phyloP scores from a whole-genome alignment of 1,284 basidiomycete species.

The Somion occarium region DNA sequence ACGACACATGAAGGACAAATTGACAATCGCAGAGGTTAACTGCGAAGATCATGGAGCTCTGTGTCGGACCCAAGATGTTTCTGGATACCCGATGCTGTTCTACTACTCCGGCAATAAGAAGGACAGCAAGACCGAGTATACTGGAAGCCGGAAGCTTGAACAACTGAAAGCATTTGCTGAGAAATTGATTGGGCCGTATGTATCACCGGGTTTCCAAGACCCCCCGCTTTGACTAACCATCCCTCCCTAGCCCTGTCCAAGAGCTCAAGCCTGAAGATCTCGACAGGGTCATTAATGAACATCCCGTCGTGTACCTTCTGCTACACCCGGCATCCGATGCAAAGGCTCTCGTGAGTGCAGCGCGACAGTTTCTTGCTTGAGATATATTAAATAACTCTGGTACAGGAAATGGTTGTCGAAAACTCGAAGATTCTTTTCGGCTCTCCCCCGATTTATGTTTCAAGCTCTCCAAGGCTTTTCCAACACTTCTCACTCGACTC shows the following conservation, averaged over 20 bases:
- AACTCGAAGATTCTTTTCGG: slow-evolving; percentile 60
- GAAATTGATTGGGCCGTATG: slow-evolving; percentile 41
- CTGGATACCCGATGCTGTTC: slow-evolving; percentile 77
- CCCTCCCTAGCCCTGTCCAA: slow-evolving; percentile 39
- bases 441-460: slow-evolving; percentile 62
- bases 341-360: not conserved
- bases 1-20: slow-evolving; percentile 54
- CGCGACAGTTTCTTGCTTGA: slow-evolving; percentile 4
- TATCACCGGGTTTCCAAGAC: too few relatives aligned
- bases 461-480: slow-evolving; percentile 43
- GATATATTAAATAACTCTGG: not conserved
- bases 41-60: slow-evolving; percentile 71
- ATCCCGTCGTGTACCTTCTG: slow-evolving; percentile 72
- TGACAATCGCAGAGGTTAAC: slow-evolving; percentile 81
- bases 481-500: slow-evolving; percentile 47
- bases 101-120: slow-evolving; percentile 49
- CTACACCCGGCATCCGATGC: slow-evolving; percentile 50
- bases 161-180: slow-evolving; percentile 68
- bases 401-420: slow-evolving; percentile 42
- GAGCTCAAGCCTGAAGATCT: slow-evolving; percentile 51
- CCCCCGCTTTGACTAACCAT: too few relatives aligned
- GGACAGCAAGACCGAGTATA: slow-evolving; percentile 60
- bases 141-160: slow-evolving; percentile 61
- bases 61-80: slow-evolving; percentile 62
- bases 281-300: slow-evolving; percentile 42